Percentiles rank a stretch among this genome's conserved stretches.
phyloP scores from a whole-genome alignment of 2,329 filamentous ascomycete genomes.

The Karstenula rhodostoma region DNA sequence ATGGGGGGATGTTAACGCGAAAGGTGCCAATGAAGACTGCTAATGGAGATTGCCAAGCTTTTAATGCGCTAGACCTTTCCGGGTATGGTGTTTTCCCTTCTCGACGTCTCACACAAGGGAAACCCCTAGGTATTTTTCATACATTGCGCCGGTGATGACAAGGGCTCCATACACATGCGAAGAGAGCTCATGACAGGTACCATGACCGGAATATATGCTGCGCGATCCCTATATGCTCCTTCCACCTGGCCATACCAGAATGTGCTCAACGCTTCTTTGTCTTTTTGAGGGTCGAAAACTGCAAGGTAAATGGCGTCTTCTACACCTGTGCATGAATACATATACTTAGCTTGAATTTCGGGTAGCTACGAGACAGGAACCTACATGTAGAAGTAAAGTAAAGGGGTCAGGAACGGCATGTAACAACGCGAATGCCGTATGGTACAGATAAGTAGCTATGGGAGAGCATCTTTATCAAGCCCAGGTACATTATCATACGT shows the following conservation, averaged over 20 bases:
- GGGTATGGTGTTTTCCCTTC: conserved; percentile 1
- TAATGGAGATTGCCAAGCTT: not conserved
- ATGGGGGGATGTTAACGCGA: conserved; percentile 2
- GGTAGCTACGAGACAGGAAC: not conserved
- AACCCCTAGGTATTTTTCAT: not conserved
- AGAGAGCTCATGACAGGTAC: not conserved
- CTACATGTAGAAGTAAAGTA: not conserved
- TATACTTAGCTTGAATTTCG: not conserved
- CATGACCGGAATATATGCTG: no score
- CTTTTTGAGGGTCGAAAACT: no score
- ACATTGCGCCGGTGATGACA: not conserved
- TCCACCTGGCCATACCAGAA: not conserved
- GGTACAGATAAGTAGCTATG: not conserved
- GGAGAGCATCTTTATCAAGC: not conserved
- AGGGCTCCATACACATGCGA: not conserved
- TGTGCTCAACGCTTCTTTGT: not conserved
- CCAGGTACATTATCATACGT: no score
- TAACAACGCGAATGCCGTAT: not conserved
- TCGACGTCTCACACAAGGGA: not conserved
- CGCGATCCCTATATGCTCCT: not conserved
- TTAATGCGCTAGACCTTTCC: not conserved
- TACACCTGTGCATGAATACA: not conserved
- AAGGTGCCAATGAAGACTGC: no score
- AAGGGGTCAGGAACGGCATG: not conserved
- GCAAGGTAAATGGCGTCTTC: no score